phyloP scores from a whole-genome alignment of 208 protist species.

The Wallacemonas rigidus region DNA sequence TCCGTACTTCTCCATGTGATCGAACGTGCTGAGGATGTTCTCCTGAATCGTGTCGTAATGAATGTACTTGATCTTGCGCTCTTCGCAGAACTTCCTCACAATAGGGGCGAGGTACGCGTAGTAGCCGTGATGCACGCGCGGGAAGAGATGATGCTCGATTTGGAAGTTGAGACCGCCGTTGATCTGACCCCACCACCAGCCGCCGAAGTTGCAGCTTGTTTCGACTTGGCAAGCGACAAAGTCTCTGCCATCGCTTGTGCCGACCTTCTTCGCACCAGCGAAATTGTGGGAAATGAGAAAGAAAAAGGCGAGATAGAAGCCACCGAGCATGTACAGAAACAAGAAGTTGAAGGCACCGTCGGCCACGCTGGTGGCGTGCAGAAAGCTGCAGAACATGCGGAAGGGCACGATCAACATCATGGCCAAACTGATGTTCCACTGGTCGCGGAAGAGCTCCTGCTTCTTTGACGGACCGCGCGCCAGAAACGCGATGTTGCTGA shows the following conservation, averaged over 20 bases:
- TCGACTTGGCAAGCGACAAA: slow-evolving; percentile 71
- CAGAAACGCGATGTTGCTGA: slow-evolving; percentile 65
- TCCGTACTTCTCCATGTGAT: slow-evolving; percentile 65
- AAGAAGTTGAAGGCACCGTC: slow-evolving; percentile 44
- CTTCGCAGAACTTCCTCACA: slow-evolving; percentile 62
- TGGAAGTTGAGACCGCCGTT: slow-evolving; percentile 90
- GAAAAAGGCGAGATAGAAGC: slow-evolving; percentile 84
- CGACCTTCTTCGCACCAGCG: slow-evolving; percentile 64
- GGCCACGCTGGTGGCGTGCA: slow-evolving; percentile 51
- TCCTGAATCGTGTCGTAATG: slow-evolving; percentile 76
- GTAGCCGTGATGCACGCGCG: slow-evolving; percentile 80
- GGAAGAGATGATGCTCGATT: slow-evolving; percentile 91
- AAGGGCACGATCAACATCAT: slow-evolving; percentile 65
- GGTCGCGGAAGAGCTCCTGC: slow-evolving; percentile 46
- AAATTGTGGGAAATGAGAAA: slow-evolving; percentile 88
- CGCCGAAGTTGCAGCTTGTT: slow-evolving; percentile 77
- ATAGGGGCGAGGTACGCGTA: slow-evolving; percentile 76
- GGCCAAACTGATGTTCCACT: slow-evolving; percentile 57
- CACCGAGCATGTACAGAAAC: slow-evolving; percentile 70
- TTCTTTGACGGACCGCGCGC: slow-evolving; percentile 55
- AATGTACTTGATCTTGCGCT: slow-evolving; percentile 64
- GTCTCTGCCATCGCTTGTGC: slow-evolving; percentile 47
- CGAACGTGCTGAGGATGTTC: slow-evolving; percentile 63
- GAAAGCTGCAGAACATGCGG: slow-evolving; percentile 53
- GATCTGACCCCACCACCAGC: slow-evolving; percentile 75